Evolutionary conservation across 192 early-diverging fungal genomes (phyloP).

Genomic region (Linnemannia zychae): DNA sequence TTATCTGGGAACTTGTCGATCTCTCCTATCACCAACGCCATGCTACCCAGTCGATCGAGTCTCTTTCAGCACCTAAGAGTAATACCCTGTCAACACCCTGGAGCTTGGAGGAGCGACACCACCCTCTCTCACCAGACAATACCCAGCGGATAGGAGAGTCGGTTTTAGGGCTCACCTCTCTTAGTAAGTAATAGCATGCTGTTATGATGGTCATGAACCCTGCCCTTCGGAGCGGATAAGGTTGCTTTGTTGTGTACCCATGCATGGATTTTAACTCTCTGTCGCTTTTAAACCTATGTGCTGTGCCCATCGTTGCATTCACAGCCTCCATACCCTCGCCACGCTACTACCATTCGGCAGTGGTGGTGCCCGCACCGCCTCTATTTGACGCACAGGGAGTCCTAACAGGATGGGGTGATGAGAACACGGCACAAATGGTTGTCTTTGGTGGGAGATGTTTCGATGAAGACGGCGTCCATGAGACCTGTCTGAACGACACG

Average conservation of each 20-base stretch:
- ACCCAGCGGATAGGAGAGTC: conserved; percentile 1
- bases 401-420: conserved; percentile 54
- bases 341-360: conserved; percentile 77
- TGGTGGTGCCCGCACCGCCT: conserved; percentile 38
- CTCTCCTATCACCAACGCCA: conserved; percentile 8
- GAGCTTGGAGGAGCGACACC: conserved; percentile 10
- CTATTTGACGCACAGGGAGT: conserved; percentile 26
- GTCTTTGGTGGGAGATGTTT: conserved; percentile 81
- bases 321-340: conserved; percentile 49
- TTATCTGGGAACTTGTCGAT: conserved; percentile 68
- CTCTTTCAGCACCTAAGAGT: not conserved
- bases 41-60: not conserved
- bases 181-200: not conserved
- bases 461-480: conserved; percentile 59
- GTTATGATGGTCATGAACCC: not conserved
- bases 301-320: conserved; percentile 6
- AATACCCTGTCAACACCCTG: not conserved
- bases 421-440: conserved; percentile 67
- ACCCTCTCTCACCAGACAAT: conserved; percentile 10
- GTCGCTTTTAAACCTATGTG: not conserved
- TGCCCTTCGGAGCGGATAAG: not conserved
- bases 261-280: conserved; percentile 3
- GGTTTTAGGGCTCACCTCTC: not conserved
- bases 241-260: not conserved
- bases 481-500: conserved; percentile 67